Conservation (phyloP, 257 asterid genomes). For the Capsicum rhomboideum region DNA sequence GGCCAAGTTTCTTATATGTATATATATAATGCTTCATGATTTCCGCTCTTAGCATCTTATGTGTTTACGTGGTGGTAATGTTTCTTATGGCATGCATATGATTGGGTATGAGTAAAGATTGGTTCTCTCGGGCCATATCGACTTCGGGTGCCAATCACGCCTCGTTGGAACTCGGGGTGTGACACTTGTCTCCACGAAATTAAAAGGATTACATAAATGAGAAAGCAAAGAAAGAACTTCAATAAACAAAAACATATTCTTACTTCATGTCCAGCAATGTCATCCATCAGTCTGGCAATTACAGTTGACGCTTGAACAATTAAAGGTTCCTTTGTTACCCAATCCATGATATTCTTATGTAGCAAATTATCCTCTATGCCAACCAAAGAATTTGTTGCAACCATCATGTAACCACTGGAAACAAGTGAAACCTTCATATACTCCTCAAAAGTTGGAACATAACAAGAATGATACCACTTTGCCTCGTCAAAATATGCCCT, state of each 20-base stretch:
- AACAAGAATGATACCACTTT: background rate
- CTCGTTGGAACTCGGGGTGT: no score
- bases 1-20: no score
- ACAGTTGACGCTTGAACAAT: constrained; percentile 12
- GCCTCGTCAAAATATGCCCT: constrained; percentile 18
- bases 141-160: no score
- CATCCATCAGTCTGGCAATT: constrained; percentile 24
- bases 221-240: background rate
- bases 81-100: no score
- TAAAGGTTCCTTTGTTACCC: constrained; percentile 14
- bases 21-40: no score
- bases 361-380: constrained; percentile 6
- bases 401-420: background rate
- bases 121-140: no score
- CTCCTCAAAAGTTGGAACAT: constrained; percentile 15
- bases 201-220: no score
- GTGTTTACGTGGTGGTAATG: no score
- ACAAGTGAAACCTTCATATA: constrained; percentile 15
- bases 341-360: constrained; percentile 3
- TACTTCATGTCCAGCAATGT: constrained; percentile 20
- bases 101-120: no score
- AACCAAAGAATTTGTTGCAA: constrained; percentile 1
- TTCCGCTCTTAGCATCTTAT: no score
- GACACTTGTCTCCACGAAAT: no score
- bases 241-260: background rate